Base-by-base conservation (phyloP, 768 basidiomycete species). In the Hericium erinaceus region DNA sequence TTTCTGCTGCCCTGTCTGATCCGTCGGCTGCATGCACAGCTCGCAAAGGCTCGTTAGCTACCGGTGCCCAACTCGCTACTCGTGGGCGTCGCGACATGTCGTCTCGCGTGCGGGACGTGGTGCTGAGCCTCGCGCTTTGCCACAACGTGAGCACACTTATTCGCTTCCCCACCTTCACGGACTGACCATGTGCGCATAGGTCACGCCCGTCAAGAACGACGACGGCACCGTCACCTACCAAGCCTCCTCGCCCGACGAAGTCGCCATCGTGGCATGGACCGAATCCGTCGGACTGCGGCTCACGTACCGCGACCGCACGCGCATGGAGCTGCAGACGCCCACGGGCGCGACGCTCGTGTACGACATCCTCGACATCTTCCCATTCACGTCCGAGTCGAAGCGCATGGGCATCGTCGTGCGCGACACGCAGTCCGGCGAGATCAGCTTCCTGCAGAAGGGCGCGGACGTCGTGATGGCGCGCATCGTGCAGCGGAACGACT, bases 241-340 rank as follows among this genome's bases (percentile, higher is more conserved):
- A 77, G 97, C 97, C 0, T 95, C 95, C 0, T 99, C 97, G 1
- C 97, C 97, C 0, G 97, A 99, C 66, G 97, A 99, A 74, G 97
- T 98, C 48, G 97, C 97, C 46, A 98, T 99, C 64, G 95, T 99
- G 39, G 86, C 85, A 59, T 98, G 93, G 92, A 98, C 97, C 9
- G 87, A 92, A 61, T 94, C 92, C 0, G 89, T 98, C 61, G 95
- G 95, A 0, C 75, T 99, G 3, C 90, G 90, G 0, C 83, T 99
- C 39, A 81, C 84, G 20, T 86, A 84, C 67, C 89, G 97, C 26
- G 93, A 97, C 68, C 91, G 97, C 40, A 89, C 88, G 1, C 81
- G 79, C n/a, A 95, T 98, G 69, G 85, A 89, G 28, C 75, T 99
- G 7, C 85, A 83, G 59, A 84, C 85, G 0, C 86, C 91, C 0